Conservation (phyloP, 2,329 filamentous ascomycete genomes). For the Xylogone sp. region DNA sequence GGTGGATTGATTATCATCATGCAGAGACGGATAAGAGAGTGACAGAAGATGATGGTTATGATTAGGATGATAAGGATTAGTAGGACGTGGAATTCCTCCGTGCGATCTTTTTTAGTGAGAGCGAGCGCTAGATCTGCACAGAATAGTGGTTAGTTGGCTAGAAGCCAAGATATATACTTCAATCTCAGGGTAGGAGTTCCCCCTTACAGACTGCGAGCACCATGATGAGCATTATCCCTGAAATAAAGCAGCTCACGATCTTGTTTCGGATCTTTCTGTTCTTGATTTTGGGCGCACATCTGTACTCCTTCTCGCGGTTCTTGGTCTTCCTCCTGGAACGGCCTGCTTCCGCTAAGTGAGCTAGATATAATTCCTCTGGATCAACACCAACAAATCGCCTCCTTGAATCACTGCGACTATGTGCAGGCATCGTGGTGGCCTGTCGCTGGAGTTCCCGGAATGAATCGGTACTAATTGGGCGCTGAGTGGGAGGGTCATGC, state of each 20-base stretch:
- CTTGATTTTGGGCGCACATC: conserved; percentile 47
- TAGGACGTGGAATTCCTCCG: conserved; percentile 73
- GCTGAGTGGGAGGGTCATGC: conserved; percentile 9
- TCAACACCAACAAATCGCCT: conserved; percentile 37
- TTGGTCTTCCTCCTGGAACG: conserved; percentile 30
- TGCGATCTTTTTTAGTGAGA: conserved; percentile 58
- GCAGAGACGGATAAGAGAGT: conserved; percentile 70
- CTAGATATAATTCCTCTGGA: conserved; percentile 45
- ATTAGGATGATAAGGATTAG: conserved; percentile 74
- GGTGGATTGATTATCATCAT: conserved; percentile 52
- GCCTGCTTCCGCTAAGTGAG: conserved; percentile 39
- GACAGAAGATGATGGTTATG: conserved; percentile 75
- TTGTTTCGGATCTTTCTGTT: conserved; percentile 51
- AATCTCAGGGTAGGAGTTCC: too few species aligned
- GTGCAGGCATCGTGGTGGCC: conserved; percentile 6
- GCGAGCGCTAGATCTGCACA: conserved; percentile 77
- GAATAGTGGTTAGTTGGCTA: too few species aligned
- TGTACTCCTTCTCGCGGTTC: conserved; percentile 11
- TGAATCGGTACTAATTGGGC: conserved; percentile 11
- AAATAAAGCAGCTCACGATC: conserved; percentile 59
- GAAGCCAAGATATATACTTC: too few species aligned
- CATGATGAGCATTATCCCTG: conserved; percentile 38
- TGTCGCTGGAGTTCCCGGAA: conserved; percentile 5
- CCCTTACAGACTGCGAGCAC: conserved; percentile 55
- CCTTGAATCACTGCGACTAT: conserved; percentile 11